Percentiles rank a stretch among this genome's conserved stretches.
Conservation (phyloP, 1,139 yeast genomes). For the Yamadazyma membranifaciens region DNA sequence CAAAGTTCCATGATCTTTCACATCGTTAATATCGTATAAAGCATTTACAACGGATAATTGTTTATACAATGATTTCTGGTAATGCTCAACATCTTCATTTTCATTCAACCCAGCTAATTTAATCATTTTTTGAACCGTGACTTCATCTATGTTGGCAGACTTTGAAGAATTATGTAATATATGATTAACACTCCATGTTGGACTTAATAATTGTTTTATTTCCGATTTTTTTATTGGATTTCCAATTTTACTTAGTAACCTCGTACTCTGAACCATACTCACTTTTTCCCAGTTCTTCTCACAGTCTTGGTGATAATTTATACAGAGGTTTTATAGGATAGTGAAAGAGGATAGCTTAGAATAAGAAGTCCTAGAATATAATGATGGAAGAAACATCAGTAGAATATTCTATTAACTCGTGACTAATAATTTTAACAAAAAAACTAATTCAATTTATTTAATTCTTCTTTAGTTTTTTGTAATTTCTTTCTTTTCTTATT, state of each 20-base stretch:
- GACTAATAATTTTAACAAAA: neutral
- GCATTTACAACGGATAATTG: constrained; percentile 49
- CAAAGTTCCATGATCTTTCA: constrained; percentile 12
- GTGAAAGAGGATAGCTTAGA: too few relatives aligned
- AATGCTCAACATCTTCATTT: constrained; percentile 22
- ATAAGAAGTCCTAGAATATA: too few relatives aligned
- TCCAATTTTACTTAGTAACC: constrained; percentile 1
- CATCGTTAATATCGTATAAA: constrained; percentile 25
- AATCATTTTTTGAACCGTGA: constrained; percentile 29
- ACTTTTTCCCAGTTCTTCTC: neutral
- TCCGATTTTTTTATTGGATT: constrained; percentile 5
- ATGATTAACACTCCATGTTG: constrained; percentile 30
- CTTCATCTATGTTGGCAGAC: constrained; percentile 10
- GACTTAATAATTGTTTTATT: constrained; percentile 7
- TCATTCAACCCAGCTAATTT: constrained; percentile 46
- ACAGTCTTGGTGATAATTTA: neutral
- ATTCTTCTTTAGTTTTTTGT: constrained; percentile 62
- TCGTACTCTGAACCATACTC: neutral
- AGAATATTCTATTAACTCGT: neutral
- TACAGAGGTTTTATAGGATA: too few relatives aligned
- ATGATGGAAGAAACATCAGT: neutral
- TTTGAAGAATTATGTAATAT: constrained; percentile 15
- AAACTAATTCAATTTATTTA: constrained; percentile 36
- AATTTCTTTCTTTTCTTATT: constrained; percentile 77
- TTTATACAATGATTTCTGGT: constrained; percentile 32